Conservation (phyloP, 495 filamentous ascomycete genomes). For the Penicillium lividum region DNA sequence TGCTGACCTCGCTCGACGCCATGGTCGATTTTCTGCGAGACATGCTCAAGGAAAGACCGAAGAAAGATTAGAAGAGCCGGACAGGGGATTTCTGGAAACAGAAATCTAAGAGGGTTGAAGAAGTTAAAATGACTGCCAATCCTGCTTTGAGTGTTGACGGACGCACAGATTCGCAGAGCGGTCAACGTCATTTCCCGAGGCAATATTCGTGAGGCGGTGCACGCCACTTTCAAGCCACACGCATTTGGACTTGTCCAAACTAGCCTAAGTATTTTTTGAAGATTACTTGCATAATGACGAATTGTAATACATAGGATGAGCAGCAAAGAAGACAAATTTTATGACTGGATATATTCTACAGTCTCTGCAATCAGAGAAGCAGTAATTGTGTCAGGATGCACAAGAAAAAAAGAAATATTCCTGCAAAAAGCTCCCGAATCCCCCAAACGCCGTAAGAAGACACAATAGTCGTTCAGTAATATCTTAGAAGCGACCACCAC, state of each 20-base stretch:
- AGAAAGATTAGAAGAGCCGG: not conserved
- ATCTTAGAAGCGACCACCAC: constrained; percentile 36
- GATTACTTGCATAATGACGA: not conserved
- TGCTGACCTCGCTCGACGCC: constrained; percentile 40
- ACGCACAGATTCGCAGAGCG: constrained; percentile 36
- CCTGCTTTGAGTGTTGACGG: constrained; percentile 38
- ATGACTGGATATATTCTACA: constrained; percentile 42
- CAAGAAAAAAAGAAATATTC: constrained; percentile 46
- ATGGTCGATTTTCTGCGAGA: constrained; percentile 48
- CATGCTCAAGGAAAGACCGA: constrained; percentile 37
- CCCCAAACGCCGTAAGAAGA: constrained; percentile 54
- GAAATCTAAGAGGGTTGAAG: constrained; percentile 19
- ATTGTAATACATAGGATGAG: not conserved
- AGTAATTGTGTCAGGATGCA: constrained; percentile 42
- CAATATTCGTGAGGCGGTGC: constrained; percentile 27
- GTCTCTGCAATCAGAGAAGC: constrained; percentile 34
- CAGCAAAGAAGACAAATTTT: constrained; percentile 18
- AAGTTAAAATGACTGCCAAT: constrained; percentile 28
- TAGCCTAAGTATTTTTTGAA: not conserved
- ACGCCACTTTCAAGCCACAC: constrained; percentile 37
- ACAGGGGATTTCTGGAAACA: constrained; percentile 1
- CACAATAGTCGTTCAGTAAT: constrained; percentile 36
- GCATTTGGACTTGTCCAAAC: not conserved
- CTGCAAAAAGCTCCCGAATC: constrained; percentile 50
- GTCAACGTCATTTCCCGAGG: constrained; percentile 42